Conservation (phyloP, 129 eudicot genomes). For the Arctium lappa region DNA sequence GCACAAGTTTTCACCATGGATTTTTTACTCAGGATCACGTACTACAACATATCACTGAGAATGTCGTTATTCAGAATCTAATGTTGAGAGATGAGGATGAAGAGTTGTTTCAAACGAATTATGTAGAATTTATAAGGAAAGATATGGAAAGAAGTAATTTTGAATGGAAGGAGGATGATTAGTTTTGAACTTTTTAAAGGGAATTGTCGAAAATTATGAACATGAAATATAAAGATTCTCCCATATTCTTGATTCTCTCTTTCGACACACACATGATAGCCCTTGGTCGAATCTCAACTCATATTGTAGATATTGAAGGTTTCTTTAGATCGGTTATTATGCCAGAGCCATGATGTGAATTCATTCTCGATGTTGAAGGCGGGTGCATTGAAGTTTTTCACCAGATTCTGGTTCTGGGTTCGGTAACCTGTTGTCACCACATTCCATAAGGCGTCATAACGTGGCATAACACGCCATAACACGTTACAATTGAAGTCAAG, state of each 20-base stretch:
- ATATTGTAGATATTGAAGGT: slow-evolving; percentile 67
- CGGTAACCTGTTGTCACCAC: slow-evolving; percentile 45
- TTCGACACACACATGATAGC: slow-evolving; percentile 44
- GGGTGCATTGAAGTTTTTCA: slow-evolving; percentile 81
- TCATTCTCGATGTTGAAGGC: slow-evolving; percentile 82
- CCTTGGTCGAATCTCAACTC: slow-evolving; percentile 35
- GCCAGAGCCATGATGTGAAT: slow-evolving; percentile 81
- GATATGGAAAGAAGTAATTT: slow-evolving; percentile 54
- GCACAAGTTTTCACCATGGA: slow-evolving; percentile 70
- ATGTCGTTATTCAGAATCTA: slow-evolving; percentile 81
- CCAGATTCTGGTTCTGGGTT: slow-evolving; percentile 61
- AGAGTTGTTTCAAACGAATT: slow-evolving; percentile 80
- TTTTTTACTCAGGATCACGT: slow-evolving; percentile 66
- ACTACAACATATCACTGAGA: slow-evolving; percentile 65
- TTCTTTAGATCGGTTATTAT: slow-evolving; percentile 74
- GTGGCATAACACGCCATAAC: too few species aligned
- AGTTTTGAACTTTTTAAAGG: slow-evolving; percentile 92
- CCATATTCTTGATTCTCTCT: slow-evolving; percentile 75
- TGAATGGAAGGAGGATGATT: slow-evolving; percentile 82
- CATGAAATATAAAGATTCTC: slow-evolving; percentile 88
- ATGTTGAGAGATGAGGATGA: slow-evolving; percentile 90
- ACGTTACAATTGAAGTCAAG: too few species aligned
- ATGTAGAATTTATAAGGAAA: slow-evolving; percentile 79
- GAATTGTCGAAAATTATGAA: slow-evolving; percentile 75
- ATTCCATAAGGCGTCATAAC: too few species aligned